Evolutionary conservation across 1,284 basidiomycete species (phyloP), one percentile per base, ranked within the genome.

Genomic region (Irpex rosettiformis): DNA sequence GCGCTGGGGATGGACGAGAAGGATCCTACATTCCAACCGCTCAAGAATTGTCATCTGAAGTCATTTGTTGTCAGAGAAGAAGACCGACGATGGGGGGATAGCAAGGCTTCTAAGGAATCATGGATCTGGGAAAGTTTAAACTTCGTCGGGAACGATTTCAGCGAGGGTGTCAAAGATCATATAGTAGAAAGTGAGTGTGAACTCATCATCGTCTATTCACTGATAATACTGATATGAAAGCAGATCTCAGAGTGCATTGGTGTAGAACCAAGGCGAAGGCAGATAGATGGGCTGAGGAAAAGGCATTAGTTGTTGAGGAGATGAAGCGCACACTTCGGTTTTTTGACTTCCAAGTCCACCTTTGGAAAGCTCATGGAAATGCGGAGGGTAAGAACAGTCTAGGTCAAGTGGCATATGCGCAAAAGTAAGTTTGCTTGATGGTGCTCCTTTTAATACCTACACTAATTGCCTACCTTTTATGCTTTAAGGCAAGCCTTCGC

Each of bases 81-180:
- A 2, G 49, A 58, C 13, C 25, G 51, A 10, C 22, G 4, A 13
- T 25, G 59, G 4, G 62, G 62, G 1, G 48, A 61, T 13, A 61
- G 58, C 52, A 58, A 47, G 42, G 28, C 40, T 49, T 37, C 33
- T 37, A n/a, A 13, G n/a, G 21, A 49, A 7, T 60, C 62, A 6
- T 65, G 64, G 64, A 61, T 65, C 16, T 65, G 64, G 62, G 58
- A 61, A 22, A 51, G 58, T 5, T 30, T 61, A 3, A 30, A 30
- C 1, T 63, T 60, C 27, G 13, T 56, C 1, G 52, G 57, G 18
- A 28, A 58, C 11, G 57, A 61, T 22, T 47, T 13, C 1, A 28
- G 40, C 4, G 21, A 27, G 21, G 43, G 45, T 24, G 28, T 60
- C 18, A 24, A 59, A 24, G 30, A 53, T 4, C 62, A 59, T 42